A percentile compares a stretch with the other conserved stretches of the same genome.
Evolutionary conservation across 495 filamentous ascomycete genomes (phyloP).

Genomic region (Umbilicaria muhlenbergii): DNA sequence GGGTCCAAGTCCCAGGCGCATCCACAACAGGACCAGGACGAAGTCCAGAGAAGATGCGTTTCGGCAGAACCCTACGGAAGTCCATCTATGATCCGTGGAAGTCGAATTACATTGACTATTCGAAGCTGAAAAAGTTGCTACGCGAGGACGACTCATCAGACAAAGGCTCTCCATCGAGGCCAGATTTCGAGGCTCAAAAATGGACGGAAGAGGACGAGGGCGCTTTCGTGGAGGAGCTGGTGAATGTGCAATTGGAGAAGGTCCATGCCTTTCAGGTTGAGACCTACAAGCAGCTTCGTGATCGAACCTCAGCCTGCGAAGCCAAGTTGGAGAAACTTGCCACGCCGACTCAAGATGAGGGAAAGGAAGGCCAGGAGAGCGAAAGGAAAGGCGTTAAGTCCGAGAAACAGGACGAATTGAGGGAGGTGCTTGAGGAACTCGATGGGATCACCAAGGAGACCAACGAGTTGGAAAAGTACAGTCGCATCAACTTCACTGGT

Average conservation of each 20-base stretch:
- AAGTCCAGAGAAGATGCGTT: constrained; percentile 50
- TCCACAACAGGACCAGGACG: too few relatives aligned
- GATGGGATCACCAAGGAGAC: constrained; percentile 80
- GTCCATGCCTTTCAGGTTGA: constrained; percentile 77
- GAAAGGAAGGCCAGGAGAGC: constrained; percentile 12
- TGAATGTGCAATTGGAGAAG: constrained; percentile 91
- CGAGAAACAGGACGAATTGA: constrained; percentile 37
- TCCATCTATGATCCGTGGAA: constrained; percentile 82
- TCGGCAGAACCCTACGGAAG: constrained; percentile 70
- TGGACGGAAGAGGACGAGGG: constrained; percentile 98
- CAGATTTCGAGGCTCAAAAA: constrained; percentile 31
- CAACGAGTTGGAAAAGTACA: constrained; percentile 87
- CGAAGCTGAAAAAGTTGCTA: constrained; percentile 75
- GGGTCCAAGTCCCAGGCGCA: too few relatives aligned
- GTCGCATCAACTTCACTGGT: constrained; percentile 90
- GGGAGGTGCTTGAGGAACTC: constrained; percentile 60
- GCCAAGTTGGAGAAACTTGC: constrained; percentile 32
- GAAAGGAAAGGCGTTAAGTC: constrained; percentile 21
- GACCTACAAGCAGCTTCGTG: constrained; percentile 53
- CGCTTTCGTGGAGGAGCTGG: constrained; percentile 80
- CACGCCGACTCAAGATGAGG: constrained; percentile 7
- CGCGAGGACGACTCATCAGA: constrained; percentile 48
- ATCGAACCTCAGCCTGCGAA: constrained; percentile 45
- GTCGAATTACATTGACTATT: constrained; percentile 87
- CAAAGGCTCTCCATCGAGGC: constrained; percentile 30